Percentiles rank a stretch among this genome's conserved stretches.
Evolutionary conservation across 768 basidiomycete genomes (phyloP).

Genomic region (Tricholoma sp.): DNA sequence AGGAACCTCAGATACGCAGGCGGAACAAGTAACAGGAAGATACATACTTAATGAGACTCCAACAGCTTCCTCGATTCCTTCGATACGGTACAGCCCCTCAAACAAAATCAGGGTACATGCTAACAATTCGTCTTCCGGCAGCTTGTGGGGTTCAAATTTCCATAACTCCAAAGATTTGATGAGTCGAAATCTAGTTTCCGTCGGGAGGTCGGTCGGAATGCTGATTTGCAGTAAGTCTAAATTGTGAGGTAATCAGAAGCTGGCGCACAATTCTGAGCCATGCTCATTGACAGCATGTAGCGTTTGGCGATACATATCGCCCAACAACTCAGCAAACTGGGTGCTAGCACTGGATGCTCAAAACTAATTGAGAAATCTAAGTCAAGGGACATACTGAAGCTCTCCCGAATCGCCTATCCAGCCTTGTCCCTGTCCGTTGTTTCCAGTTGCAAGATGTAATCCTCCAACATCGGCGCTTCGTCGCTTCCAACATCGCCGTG

Average conservation of each 20-base stretch:
- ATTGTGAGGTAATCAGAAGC: background rate
- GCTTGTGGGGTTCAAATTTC: constrained; percentile 86
- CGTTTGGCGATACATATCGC: constrained; percentile 82
- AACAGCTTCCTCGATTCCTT: constrained; percentile 61
- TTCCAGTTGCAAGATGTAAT: constrained; percentile 70
- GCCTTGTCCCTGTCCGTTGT: constrained; percentile 58
- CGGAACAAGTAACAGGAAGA: constrained; percentile 10
- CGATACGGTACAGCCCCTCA: constrained; percentile 74
- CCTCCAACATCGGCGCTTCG: constrained; percentile 90
- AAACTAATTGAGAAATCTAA: background rate
- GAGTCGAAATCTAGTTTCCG: constrained; percentile 51
- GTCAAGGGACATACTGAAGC: constrained; percentile 41
- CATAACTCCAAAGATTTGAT: constrained; percentile 70
- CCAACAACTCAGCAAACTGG: constrained; percentile 76
- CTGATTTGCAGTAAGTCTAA: constrained; percentile 20
- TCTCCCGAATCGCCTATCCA: constrained; percentile 52
- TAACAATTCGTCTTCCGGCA: constrained; percentile 78
- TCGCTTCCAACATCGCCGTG: constrained; percentile 24
- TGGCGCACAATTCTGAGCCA: constrained; percentile 37
- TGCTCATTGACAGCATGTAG: constrained; percentile 63
- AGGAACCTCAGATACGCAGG: constrained; percentile 8
- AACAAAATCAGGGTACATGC: constrained; percentile 83
- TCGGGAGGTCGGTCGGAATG: constrained; percentile 42
- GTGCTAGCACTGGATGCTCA: constrained; percentile 31
- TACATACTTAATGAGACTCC: constrained; percentile 56